phyloP scores from a whole-genome alignment of 495 filamentous ascomycete species.

The Podospora comata region DNA sequence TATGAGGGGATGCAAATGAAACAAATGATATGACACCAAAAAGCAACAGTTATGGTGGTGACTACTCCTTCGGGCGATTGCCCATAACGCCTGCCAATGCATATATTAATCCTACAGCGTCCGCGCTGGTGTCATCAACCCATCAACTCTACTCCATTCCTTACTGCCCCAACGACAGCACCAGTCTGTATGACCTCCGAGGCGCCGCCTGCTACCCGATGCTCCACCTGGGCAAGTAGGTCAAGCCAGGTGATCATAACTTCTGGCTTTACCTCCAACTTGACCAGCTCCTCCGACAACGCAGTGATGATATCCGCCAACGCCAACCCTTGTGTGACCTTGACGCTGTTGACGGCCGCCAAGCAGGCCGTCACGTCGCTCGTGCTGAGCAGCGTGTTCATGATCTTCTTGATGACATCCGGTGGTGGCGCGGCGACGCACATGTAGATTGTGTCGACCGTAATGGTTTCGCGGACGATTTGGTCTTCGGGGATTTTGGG shows the following conservation, averaged over 20 bases:
- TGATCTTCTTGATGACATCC: conserved; percentile 78
- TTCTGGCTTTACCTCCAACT: conserved; percentile 80
- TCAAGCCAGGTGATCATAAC: conserved; percentile 90
- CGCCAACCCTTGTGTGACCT: conserved; percentile 81
- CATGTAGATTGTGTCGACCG: conserved; percentile 88
- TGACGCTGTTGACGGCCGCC: conserved; percentile 79
- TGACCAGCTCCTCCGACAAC: conserved; percentile 73
- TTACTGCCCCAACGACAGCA: conserved; percentile 82
- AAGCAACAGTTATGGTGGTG: too few relatives aligned
- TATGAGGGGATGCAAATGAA: too few relatives aligned
- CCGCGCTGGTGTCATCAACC: conserved; percentile 15
- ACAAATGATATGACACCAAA: too few relatives aligned
- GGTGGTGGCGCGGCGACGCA: conserved; percentile 96
- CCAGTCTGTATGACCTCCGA: conserved; percentile 90
- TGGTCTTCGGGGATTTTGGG: conserved; percentile 57
- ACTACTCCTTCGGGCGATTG: too few relatives aligned
- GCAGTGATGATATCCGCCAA: conserved; percentile 90
- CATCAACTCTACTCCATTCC: conserved; percentile 77
- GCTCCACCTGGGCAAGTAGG: conserved; percentile 88
- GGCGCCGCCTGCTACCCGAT: conserved; percentile 81
- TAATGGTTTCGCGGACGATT: conserved; percentile 77
- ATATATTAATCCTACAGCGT: background rate
- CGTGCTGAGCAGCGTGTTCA: conserved; percentile 74
- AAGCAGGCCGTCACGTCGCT: conserved; percentile 84
- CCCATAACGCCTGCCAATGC: background rate